Percentiles rank a stretch among this genome's conserved stretches.
Evolutionary conservation across 139 green algal genomes (phyloP).

Genomic region (Chlamydomonas eustigma): DNA sequence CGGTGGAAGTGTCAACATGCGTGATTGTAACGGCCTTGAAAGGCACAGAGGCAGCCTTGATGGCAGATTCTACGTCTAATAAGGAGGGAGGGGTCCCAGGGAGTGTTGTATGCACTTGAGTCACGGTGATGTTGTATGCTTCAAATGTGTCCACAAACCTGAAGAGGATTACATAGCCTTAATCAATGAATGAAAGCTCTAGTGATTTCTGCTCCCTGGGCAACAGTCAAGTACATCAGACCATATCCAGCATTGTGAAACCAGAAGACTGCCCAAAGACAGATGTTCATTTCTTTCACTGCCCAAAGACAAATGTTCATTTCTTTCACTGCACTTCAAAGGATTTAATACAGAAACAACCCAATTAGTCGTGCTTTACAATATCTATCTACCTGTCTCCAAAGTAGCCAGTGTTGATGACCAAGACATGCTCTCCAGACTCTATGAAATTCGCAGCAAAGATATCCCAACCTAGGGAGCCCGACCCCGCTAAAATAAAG

Average conservation of each 20-base stretch:
- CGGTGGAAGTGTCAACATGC: slow-evolving; percentile 28
- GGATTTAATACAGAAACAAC: too few relatives aligned
- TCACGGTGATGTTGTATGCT: not conserved
- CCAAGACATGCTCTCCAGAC: slow-evolving; percentile 17
- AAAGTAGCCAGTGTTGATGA: slow-evolving; percentile 30
- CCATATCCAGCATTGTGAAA: too few relatives aligned
- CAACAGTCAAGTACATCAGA: too few relatives aligned
- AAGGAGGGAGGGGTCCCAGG: not conserved
- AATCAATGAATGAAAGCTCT: not conserved
- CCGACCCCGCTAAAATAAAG: slow-evolving; percentile 21
- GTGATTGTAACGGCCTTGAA: slow-evolving; percentile 17
- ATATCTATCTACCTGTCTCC: slow-evolving; percentile 19
- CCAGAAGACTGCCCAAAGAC: too few relatives aligned
- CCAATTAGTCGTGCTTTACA: too few relatives aligned
- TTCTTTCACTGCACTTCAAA: too few relatives aligned
- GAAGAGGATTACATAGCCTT: too few relatives aligned
- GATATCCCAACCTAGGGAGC: slow-evolving; percentile 30
- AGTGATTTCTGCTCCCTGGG: not conserved
- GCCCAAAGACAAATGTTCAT: too few relatives aligned
- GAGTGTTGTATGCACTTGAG: not conserved
- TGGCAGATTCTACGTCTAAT: not conserved
- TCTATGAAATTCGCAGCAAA: slow-evolving; percentile 25
- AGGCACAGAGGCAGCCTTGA: not conserved
- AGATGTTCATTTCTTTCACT: too few relatives aligned
- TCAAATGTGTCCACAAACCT: slow-evolving; percentile 9